phyloP scores from a whole-genome alignment of 805 yeast genomes.

The Kodamaea laetipori region DNA sequence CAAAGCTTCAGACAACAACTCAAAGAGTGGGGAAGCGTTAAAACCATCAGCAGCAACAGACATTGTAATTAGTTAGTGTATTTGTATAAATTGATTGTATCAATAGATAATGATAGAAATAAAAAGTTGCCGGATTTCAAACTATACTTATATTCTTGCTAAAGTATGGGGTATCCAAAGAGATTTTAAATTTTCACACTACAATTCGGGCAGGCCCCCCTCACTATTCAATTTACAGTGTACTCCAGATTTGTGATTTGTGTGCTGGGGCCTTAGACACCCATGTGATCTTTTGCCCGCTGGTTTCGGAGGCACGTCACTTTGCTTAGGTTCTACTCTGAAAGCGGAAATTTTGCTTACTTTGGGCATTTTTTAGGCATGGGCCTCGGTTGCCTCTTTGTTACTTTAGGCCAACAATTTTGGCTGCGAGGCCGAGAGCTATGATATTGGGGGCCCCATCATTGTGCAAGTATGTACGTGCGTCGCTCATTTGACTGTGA shows the following conservation, averaged over 20 bases:
- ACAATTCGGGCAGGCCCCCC: constrained; percentile 5
- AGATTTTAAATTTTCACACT: constrained; percentile 11
- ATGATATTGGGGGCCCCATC: no score
- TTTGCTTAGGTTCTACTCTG: background rate
- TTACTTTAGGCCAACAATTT: no score
- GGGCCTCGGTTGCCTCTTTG: background rate
- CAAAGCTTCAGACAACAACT: constrained; percentile 41
- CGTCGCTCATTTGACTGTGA: no score
- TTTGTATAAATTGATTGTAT: background rate
- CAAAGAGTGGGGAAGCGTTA: constrained; percentile 45
- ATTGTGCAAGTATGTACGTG: no score
- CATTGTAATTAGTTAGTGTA: constrained; percentile 17
- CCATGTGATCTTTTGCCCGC: constrained; percentile 7
- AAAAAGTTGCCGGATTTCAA: constrained; percentile 6
- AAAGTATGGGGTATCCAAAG: constrained; percentile 13
- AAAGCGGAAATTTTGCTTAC: background rate
- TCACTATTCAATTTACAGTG: constrained; percentile 3
- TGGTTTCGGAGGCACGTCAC: no score
- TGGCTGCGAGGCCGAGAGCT: no score
- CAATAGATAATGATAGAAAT: background rate
- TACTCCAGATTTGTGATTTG: constrained; percentile 2
- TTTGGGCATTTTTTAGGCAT: background rate
- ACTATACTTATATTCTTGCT: constrained; percentile 10
- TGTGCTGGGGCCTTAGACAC: background rate
- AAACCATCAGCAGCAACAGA: constrained; percentile 41